Conservation (phyloP, 2,329 filamentous ascomycete species). For the Gyromitra esculenta region DNA sequence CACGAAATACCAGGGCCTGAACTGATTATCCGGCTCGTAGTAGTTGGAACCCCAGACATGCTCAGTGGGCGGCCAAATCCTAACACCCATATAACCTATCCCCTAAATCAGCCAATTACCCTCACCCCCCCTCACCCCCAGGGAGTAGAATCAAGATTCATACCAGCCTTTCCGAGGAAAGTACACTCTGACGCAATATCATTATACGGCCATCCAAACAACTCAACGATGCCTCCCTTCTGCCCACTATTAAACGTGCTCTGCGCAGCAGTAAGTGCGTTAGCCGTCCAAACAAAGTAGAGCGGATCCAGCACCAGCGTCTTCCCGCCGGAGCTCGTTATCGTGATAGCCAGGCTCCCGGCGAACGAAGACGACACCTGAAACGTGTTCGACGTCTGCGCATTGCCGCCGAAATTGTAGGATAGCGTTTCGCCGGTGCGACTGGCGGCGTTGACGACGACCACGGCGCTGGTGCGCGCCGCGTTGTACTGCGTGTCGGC, state of each 20-base stretch:
- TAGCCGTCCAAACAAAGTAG: constrained; percentile 58
- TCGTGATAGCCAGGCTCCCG: constrained; percentile 54
- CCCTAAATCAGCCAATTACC: background rate
- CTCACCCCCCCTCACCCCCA: too few relatives aligned
- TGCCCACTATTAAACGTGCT: constrained; percentile 57
- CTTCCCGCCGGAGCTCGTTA: constrained; percentile 56
- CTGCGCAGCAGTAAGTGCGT: constrained; percentile 56
- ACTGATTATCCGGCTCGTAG: constrained; percentile 58
- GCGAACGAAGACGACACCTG: constrained; percentile 55
- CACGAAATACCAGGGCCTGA: constrained; percentile 58
- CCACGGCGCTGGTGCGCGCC: constrained; percentile 56
- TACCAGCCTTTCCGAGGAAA: constrained; percentile 58
- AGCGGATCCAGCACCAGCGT: constrained; percentile 57
- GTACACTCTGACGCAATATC: constrained; percentile 58
- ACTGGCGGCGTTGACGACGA: constrained; percentile 58
- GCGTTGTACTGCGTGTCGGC: constrained; percentile 59
- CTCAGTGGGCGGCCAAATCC: constrained; percentile 58
- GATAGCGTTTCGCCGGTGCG: constrained; percentile 56
- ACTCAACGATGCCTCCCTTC: constrained; percentile 58
- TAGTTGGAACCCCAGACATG: constrained; percentile 58
- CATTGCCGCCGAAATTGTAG: constrained; percentile 55
- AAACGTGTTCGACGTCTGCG: constrained; percentile 55
- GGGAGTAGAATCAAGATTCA: background rate
- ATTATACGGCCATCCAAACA: constrained; percentile 59
- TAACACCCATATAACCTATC: constrained; percentile 58